Evolutionary conservation across 2,329 filamentous ascomycete genomes (phyloP), one percentile per base, ranked within the genome.

Genomic region (Xylaria digitata): DNA sequence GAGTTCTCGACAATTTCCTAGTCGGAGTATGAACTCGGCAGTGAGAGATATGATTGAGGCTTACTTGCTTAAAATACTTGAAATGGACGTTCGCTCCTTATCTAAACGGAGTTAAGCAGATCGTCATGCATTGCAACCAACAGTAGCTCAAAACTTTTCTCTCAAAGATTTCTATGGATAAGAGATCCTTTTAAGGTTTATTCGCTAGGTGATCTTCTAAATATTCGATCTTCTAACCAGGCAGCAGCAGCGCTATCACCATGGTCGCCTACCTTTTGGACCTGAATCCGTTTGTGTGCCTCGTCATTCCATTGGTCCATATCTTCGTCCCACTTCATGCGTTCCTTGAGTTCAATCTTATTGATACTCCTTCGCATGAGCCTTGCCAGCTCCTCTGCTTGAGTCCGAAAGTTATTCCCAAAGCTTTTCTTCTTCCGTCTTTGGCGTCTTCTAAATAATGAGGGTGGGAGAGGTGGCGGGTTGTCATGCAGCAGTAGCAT

Each of bases 311-410:
- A 76, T 3, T 66, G 75, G 9, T 78, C 75, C 37, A 76, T 72
- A 5, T 82, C 77, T 1, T 79, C 75, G 63, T 84, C 83, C 81
- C 81, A 83, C 42, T 72, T 75, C 57, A 70, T 73, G 21, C 81
- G 78, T 68, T 83, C 78, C 65, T 79, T 80, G 17, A 84, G 70
- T 74, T 87, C 85, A 2, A 81, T 46, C 71, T 78, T 80, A 32
- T 82, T 77, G 26, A 87, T 71, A 71, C 85, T 86, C 49, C 81
- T 78, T 42, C 81, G 79, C 83, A 87, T 86, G 65, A 85, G 72
- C 17, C 52, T 72, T 0, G 78, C 80, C n/a, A 88, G 74, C 72
- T 85, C 82, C 2, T 71, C 60, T 0, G 86, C 83, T 73, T 87
- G 86, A 1, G 75, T 69, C 45, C 76, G 73, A 63, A 86, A 84